Percentiles rank a stretch among this genome's conserved stretches.
phyloP scores from a whole-genome alignment of 331 rosid species.

The Rhamnella rubrinervis region DNA sequence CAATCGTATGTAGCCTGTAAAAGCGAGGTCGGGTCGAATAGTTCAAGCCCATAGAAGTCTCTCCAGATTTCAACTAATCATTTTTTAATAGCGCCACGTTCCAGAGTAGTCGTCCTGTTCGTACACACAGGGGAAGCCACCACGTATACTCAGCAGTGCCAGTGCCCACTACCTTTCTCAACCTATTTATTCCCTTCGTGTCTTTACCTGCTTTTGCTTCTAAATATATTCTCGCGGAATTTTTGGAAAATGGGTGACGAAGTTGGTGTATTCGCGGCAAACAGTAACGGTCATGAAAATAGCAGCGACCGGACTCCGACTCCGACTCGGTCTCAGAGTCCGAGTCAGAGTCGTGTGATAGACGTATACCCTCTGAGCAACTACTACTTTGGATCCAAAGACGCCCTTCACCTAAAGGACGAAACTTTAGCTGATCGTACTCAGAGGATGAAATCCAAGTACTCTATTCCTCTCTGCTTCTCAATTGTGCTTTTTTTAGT shows the following conservation, averaged over 20 bases:
- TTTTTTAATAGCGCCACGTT: too few species aligned
- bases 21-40: too few species aligned
- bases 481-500: conserved; percentile 12
- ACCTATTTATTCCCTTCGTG: background rate
- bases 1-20: too few species aligned
- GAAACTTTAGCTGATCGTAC: conserved; percentile 43
- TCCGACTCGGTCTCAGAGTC: background rate
- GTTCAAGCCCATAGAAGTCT: too few species aligned
- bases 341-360: conserved; percentile 28
- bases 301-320: background rate
- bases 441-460: conserved; percentile 61
- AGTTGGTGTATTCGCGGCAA: conserved; percentile 3
- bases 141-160: too few species aligned
- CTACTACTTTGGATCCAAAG: conserved; percentile 74
- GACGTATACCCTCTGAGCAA: conserved; percentile 49
- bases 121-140: too few species aligned
- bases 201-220: background rate
- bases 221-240: background rate
- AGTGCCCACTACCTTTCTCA: too few species aligned
- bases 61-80: too few species aligned
- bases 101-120: too few species aligned
- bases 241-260: conserved; percentile 51
- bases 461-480: conserved; percentile 13
- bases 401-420: conserved; percentile 45
- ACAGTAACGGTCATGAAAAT: conserved; percentile 20